Evolutionary conservation across 2,329 filamentous ascomycete species (phyloP), one percentile per base, ranked within the genome.

Genomic region (Beauveria caledonica): DNA sequence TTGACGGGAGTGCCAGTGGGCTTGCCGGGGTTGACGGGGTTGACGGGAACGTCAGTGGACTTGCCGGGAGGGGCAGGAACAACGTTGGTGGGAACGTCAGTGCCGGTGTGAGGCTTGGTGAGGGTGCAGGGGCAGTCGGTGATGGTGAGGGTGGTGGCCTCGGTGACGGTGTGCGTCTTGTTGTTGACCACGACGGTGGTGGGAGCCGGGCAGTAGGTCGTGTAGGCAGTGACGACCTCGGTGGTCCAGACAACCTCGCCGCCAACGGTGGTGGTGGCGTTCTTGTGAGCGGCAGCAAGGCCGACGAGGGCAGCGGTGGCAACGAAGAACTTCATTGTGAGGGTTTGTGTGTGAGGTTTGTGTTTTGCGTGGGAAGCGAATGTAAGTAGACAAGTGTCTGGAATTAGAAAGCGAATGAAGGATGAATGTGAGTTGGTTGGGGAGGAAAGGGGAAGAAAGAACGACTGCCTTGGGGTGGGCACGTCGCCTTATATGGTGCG

Each of bases 71-170:
- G 29, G 1, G 29, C 10, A 33, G 29, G 29, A 5, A 33, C 29
- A 5, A 33, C 29, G 33, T 36, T 36, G 23, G 45, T 21, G 50
- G 17, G 29, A 36, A 29, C 33, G 17, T 13, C n/a, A 17, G 77
- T 76, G 72, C 75, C 78, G 70, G 75, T 74, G 67, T 85, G 76
- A 60, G 83, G 81, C 77, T 80, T 81, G 76, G 78, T 80, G 75
- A 85, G 70, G 70, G 83, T 89, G 85, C 85, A 88, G 67, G 86
- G 83, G 81, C 86, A 88, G 81, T 87, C 78, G 68, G 84, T 84
- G 80, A 89, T 82, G 77, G 86, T 89, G 73, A 88, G 74, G 73
- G 84, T 86, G 72, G 85, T 86, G 71, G 86, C 59, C 52, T 44
- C 76, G 65, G 85, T 85, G 75, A 90, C 78, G 68, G 82, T 86